phyloP scores from a whole-genome alignment of 768 basidiomycete genomes.

The Termitomyces sp. region DNA sequence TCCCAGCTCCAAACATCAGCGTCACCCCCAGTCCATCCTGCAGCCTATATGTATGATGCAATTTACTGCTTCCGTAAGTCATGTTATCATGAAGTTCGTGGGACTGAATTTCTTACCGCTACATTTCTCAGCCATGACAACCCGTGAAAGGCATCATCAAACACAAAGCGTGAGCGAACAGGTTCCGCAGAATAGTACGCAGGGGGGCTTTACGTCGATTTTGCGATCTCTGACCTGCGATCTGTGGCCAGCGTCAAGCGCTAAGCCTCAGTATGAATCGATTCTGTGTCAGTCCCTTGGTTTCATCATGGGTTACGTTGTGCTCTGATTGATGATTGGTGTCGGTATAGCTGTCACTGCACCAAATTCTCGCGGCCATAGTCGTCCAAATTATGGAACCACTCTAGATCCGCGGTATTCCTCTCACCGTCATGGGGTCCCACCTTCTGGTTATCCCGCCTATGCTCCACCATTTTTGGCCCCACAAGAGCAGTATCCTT shows the following conservation, averaged over 20 bases:
- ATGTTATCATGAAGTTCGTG: slow-evolving; percentile 3
- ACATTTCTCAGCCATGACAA: slow-evolving; percentile 3
- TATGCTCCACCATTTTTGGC: neutral
- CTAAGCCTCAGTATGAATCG: slow-evolving; percentile 3
- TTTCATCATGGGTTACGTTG: neutral
- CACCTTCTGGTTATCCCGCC: neutral
- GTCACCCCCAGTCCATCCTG: slow-evolving; percentile 4
- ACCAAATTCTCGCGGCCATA: neutral
- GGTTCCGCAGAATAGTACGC: slow-evolving; percentile 16
- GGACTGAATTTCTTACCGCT: slow-evolving; percentile 6
- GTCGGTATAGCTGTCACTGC: neutral
- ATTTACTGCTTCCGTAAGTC: slow-evolving; percentile 7
- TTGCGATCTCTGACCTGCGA: slow-evolving; percentile 16
- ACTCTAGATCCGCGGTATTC: neutral
- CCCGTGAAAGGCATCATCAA: slow-evolving; percentile 12
- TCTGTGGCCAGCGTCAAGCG: slow-evolving; percentile 15
- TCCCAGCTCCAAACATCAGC: neutral
- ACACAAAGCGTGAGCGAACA: slow-evolving; percentile 8
- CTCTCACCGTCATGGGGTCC: neutral
- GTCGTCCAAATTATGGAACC: neutral
- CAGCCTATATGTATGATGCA: slow-evolving; percentile 6
- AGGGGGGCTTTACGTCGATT: slow-evolving; percentile 10
- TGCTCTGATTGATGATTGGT: neutral
- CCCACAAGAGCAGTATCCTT: neutral
- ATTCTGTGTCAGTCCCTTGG: neutral